A percentile compares a stretch with the other conserved stretches of the same genome.
Conservation (phyloP, 2,329 filamentous ascomycete species). For the Aspergillus amoenus region DNA sequence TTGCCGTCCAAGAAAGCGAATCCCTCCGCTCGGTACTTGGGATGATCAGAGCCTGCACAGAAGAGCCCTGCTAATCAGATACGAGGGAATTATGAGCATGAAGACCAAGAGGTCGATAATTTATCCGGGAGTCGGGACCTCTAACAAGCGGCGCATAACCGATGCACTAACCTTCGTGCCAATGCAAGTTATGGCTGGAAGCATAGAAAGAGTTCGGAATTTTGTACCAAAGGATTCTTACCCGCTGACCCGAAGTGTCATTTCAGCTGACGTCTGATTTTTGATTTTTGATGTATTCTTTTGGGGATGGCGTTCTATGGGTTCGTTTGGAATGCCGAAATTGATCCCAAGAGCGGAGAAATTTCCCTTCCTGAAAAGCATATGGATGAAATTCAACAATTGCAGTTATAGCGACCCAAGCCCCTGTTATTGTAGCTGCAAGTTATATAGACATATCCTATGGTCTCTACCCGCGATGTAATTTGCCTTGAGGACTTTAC, state of each 20-base stretch:
- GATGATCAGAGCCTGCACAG: background rate
- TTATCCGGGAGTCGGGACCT: background rate
- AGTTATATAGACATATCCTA: background rate
- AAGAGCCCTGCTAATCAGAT: background rate
- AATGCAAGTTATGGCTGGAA: background rate
- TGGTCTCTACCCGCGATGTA: background rate
- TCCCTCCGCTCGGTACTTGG: conserved; percentile 5
- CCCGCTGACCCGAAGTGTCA: background rate
- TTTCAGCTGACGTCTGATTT: background rate
- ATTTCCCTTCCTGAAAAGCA: background rate
- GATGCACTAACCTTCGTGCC: background rate
- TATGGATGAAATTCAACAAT: background rate
- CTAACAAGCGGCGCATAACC: background rate
- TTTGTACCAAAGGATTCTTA: background rate
- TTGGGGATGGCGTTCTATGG: background rate
- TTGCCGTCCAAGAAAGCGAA: background rate
- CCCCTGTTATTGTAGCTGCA: background rate
- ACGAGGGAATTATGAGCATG: conserved; percentile 4
- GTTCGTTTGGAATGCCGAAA: background rate
- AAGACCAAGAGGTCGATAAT: background rate
- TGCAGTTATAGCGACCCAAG: background rate
- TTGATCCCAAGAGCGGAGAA: background rate
- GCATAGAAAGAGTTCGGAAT: background rate
- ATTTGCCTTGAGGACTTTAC: background rate
- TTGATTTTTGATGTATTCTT: background rate